Percentiles rank a stretch among this genome's conserved stretches.
Evolutionary conservation across 371 early-diverging fungal species (phyloP).

Genomic region (Conidiobolus incongruus): DNA sequence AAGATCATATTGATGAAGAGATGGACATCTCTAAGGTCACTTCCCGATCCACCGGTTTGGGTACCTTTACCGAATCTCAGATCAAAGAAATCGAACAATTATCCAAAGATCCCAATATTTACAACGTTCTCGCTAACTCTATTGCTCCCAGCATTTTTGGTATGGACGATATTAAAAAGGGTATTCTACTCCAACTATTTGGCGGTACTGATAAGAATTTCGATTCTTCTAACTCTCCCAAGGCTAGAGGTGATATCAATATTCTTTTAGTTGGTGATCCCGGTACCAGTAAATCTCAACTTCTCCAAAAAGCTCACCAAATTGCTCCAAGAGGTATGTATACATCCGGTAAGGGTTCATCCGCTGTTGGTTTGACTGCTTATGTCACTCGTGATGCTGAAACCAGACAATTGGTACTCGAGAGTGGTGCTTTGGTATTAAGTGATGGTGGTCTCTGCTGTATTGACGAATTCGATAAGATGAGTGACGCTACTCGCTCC

Average conservation of each 20-base stretch:
- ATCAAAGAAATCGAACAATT: conserved; percentile 8
- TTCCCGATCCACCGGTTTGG: conserved; percentile 7
- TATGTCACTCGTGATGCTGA: conserved; percentile 97
- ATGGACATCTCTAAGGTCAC: background rate
- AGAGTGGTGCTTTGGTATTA: conserved; percentile 97
- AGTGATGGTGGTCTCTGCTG: conserved; percentile 98
- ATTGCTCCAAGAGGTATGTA: conserved; percentile 96
- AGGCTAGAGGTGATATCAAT: conserved; percentile 89
- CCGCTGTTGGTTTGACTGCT: conserved; percentile 98
- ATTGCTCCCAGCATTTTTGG: conserved; percentile 94
- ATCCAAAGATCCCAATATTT: conserved; percentile 3
- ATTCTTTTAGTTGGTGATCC: conserved; percentile 98
- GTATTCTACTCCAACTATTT: conserved; percentile 90
- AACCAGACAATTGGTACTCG: conserved; percentile 88
- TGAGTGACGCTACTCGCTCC: conserved; percentile 90
- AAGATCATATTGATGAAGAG: conserved; percentile 6
- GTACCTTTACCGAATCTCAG: conserved; percentile 3
- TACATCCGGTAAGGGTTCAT: conserved; percentile 97
- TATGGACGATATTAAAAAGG: conserved; percentile 96
- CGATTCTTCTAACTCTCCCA: conserved; percentile 33
- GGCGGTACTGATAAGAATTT: conserved; percentile 82
- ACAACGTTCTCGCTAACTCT: conserved; percentile 1
- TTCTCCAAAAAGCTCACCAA: conserved; percentile 86
- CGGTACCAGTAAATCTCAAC: conserved; percentile 96
- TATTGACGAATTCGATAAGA: conserved; percentile 99